phyloP scores from a whole-genome alignment of 148 eudicot species.

The Hydrangea macrophylla region DNA sequence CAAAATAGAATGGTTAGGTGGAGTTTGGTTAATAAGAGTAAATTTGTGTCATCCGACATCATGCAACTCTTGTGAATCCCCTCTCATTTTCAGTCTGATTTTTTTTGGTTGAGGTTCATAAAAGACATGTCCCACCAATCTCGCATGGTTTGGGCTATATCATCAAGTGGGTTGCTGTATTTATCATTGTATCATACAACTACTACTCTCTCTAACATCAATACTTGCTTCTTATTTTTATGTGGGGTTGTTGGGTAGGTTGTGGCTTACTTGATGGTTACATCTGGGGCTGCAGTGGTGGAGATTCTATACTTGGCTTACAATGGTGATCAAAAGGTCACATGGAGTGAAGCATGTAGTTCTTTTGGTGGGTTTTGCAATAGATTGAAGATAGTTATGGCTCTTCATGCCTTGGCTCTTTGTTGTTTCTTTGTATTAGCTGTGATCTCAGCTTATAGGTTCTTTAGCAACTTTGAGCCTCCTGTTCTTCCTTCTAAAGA shows the following conservation, averaged over 20 bases:
- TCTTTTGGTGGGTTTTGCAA: slow-evolving; percentile 73
- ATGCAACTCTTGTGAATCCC: not conserved
- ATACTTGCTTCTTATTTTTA: not conserved
- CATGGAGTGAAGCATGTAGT: slow-evolving; percentile 91
- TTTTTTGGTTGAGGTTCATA: not conserved
- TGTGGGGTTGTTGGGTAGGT: slow-evolving; percentile 35
- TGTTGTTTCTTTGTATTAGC: slow-evolving; percentile 62
- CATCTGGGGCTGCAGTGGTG: slow-evolving; percentile 59
- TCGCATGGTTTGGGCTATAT: not conserved
- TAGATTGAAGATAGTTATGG: slow-evolving; percentile 48
- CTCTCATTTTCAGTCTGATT: not conserved
- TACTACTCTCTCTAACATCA: no score
- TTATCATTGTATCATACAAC: not conserved
- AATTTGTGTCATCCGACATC: not conserved
- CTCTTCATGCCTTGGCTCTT: slow-evolving; percentile 55
- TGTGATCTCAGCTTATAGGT: slow-evolving; percentile 66
- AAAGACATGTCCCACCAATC: not conserved
- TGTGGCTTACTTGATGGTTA: slow-evolving; percentile 75
- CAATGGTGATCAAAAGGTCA: slow-evolving; percentile 54
- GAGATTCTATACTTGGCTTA: slow-evolving; percentile 68
- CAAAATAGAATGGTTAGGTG: not conserved
- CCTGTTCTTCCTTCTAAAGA: slow-evolving; percentile 42
- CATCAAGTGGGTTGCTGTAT: not conserved
- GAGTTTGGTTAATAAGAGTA: not conserved
- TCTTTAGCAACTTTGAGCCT: slow-evolving; percentile 63